These are phyloP conservation scores for Spathaspora passalidarum DNA, from an alignment of 805 yeast genomes.

Conservation along the genomic window DNA sequence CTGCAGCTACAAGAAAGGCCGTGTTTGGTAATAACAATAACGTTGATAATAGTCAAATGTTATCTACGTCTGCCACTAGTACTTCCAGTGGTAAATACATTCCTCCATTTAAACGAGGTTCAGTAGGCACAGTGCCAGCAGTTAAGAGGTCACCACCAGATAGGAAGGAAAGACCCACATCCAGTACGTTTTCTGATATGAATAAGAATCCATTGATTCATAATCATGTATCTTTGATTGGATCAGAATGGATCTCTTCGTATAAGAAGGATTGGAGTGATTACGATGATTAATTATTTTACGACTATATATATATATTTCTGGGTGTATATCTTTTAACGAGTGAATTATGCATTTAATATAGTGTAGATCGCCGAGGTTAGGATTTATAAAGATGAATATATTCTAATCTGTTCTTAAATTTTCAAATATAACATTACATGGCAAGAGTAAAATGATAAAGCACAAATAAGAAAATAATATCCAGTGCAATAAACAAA, in stretches of 20 bases:
- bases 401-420: no score
- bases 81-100: slow-evolving; percentile 53
- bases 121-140: slow-evolving; percentile 22
- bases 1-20: slow-evolving; percentile 2
- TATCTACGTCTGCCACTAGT: slow-evolving; percentile 2
- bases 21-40: background rate
- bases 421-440: no score
- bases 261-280: slow-evolving; percentile 27
- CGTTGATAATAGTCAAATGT: background rate
- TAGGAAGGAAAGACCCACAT: slow-evolving; percentile 4
- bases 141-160: slow-evolving; percentile 3
- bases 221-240: slow-evolving; percentile 9
- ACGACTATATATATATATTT: background rate
- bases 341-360: background rate
- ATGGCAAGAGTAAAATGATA: no score
- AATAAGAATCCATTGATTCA: slow-evolving; percentile 1
- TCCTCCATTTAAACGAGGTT: slow-evolving; percentile 69
- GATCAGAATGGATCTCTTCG: slow-evolving; percentile 21
- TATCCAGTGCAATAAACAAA: no score
- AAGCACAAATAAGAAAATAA: no score
- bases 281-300: slow-evolving; percentile 13
- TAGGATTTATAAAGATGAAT: no score
- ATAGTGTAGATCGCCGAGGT: no score
- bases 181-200: background rate
- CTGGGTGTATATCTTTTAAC: no score